Percentiles rank a stretch among this genome's conserved stretches.
phyloP scores from a whole-genome alignment of 2,329 filamentous ascomycete species.

The Talaromyces sp. region DNA sequence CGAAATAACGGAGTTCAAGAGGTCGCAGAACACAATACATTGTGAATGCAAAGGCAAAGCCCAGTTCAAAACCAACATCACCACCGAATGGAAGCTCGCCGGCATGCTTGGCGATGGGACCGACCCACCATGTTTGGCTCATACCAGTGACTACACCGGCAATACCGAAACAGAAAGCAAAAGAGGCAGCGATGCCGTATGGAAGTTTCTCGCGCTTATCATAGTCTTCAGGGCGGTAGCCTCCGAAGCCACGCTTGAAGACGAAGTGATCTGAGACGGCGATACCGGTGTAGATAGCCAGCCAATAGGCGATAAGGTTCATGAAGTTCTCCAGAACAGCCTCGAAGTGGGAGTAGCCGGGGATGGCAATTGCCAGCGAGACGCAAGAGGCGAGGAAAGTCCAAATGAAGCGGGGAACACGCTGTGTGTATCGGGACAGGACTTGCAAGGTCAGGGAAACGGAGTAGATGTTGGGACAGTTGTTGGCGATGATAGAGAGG shows the following conservation, averaged over 20 bases:
- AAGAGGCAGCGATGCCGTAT: constrained; percentile 63
- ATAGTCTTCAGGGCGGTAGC: constrained; percentile 64
- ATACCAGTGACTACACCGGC: constrained; percentile 70
- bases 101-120: constrained; percentile 66
- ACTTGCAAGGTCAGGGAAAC: constrained; percentile 69
- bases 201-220: constrained; percentile 62
- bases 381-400: constrained; percentile 63
- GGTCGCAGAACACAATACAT: constrained; percentile 57
- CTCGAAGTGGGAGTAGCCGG: constrained; percentile 68
- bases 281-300: constrained; percentile 72
- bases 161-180: constrained; percentile 66
- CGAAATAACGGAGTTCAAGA: constrained; percentile 51
- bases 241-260: constrained; percentile 64
- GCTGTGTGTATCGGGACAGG: constrained; percentile 60
- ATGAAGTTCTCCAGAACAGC: constrained; percentile 70
- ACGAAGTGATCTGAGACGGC: constrained; percentile 68
- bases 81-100: constrained; percentile 52
- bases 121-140: constrained; percentile 70
- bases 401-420: constrained; percentile 70
- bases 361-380: constrained; percentile 71
- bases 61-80: constrained; percentile 68
- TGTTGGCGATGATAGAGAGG: constrained; percentile 69
- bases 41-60: constrained; percentile 61
- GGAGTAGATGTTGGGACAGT: constrained; percentile 74
- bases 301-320: constrained; percentile 70